These are phyloP conservation scores for Gloeostereum incarnatum DNA, from an alignment of 768 basidiomycete genomes.

Conservation along the genomic window DNA sequence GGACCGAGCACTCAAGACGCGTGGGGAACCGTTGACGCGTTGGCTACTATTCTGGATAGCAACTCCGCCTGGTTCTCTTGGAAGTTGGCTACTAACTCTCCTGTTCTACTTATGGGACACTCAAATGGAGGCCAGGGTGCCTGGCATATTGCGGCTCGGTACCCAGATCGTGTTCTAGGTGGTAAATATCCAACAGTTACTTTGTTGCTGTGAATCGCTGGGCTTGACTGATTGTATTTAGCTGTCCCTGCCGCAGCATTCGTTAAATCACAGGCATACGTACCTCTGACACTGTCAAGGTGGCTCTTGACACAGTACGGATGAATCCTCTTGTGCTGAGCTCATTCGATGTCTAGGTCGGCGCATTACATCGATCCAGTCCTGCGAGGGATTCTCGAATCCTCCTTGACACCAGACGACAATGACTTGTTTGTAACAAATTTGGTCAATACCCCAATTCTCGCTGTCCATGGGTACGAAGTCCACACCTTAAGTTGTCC, in stretches of 20 bases:
- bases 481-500: not conserved
- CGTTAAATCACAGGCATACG: conserved; percentile 82
- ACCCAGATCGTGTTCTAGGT: conserved; percentile 65
- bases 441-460: conserved; percentile 53
- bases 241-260: conserved; percentile 77
- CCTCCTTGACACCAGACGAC: conserved; percentile 73
- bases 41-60: conserved; percentile 34
- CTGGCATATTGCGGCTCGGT: conserved; percentile 71
- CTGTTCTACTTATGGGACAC: conserved; percentile 73
- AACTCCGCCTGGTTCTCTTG: conserved; percentile 29
- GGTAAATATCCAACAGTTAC: conserved; percentile 23
- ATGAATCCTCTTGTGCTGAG: not conserved
- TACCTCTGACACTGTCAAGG: conserved; percentile 63
- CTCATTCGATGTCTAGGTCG: conserved; percentile 26
- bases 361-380: conserved; percentile 73
- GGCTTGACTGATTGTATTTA: conserved; percentile 13
- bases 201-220: conserved; percentile 2
- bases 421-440: conserved; percentile 84
- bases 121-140: conserved; percentile 91
- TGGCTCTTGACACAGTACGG: conserved; percentile 12
- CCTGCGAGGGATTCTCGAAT: conserved; percentile 62
- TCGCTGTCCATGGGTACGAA: conserved; percentile 73
- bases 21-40: conserved; percentile 51
- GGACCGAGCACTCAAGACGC: conserved; percentile 71
- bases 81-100: conserved; percentile 25